Evolutionary conservation across 257 asterid genomes (phyloP), one percentile per base, ranked within the genome.

Genomic region (Cordia subcordata): DNA sequence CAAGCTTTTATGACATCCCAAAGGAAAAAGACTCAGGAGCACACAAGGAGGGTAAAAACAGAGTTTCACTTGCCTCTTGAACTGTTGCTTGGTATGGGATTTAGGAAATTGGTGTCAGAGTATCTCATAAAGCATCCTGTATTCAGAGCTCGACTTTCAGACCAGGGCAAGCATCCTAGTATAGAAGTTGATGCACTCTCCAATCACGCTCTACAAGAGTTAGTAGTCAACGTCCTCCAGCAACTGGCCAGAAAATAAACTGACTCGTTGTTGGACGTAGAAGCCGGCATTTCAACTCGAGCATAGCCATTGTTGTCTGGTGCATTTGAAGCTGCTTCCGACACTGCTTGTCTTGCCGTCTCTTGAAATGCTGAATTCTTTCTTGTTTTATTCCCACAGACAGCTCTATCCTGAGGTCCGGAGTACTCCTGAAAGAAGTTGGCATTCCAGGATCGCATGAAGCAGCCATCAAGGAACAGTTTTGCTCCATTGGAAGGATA

Each of bases 301-400:
- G 76, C 85, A 32, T 63, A 84, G 18, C 92, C 89, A 20, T 72
- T 64, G 23, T 57, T 74, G 40, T 22, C 53, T 1, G 73, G 82
- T 10, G 90, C 93, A 35, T 56, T 47, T 11, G 69, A 65, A 53
- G 74, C 78, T 4, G 84, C 87, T 50, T 53, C 72, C 8, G 61
- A 68, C 22, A 79, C 17, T 13, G 85, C 93, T 73, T 8, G 64
- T 35, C 73, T 68, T 0, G 71, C 72, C 0, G 82, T 66, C 4
- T 18, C 79, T 44, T 33, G 65, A 51, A 86, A 84, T 20, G 57
- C 71, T 0, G 40, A 5, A 58, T 39, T 68, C 58, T 61, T 64
- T 13, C 67, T 63, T 1, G 93, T 86, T 37, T 10, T 38, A 57
- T 81, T 86, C 70, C 90, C 86, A 12, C 93, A 86, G 4, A 75